phyloP scores from a whole-genome alignment of 2,329 filamentous ascomycete species.

The Xylaria sp. region DNA sequence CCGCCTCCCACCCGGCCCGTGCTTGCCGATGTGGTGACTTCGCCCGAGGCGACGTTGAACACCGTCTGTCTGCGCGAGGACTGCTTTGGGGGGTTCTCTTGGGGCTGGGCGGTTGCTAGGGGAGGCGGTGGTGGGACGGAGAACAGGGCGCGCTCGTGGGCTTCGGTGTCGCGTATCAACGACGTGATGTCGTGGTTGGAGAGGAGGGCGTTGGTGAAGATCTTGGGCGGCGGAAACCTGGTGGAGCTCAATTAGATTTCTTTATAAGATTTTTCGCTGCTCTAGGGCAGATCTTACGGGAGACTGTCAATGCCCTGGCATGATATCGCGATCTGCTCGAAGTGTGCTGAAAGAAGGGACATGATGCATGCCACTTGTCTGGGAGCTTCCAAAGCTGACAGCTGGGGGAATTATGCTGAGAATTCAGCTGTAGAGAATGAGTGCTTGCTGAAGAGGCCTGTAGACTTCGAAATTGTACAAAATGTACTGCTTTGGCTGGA shows the following conservation, averaged over 20 bases:
- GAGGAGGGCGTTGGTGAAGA: slow-evolving; percentile 94
- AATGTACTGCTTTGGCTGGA: not conserved
- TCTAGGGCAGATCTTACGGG: slow-evolving; percentile 61
- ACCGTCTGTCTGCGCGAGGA: slow-evolving; percentile 69
- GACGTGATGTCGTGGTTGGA: slow-evolving; percentile 91
- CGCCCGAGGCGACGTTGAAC: slow-evolving; percentile 72
- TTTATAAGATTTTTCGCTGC: not conserved
- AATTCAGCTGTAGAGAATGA: no score
- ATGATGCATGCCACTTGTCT: slow-evolving; percentile 57
- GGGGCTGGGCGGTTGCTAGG: slow-evolving; percentile 57
- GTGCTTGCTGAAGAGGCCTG: no score
- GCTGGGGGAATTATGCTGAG: no score
- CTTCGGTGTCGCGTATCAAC: slow-evolving; percentile 93
- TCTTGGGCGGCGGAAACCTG: slow-evolving; percentile 90
- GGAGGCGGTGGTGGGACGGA: slow-evolving; percentile 80
- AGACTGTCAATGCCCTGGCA: slow-evolving; percentile 80
- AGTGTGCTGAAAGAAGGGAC: slow-evolving; percentile 75
- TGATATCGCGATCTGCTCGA: slow-evolving; percentile 82
- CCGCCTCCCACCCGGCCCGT: slow-evolving; percentile 53
- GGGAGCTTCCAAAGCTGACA: not conserved
- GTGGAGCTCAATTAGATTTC: slow-evolving; percentile 15
- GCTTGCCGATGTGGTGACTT: slow-evolving; percentile 66
- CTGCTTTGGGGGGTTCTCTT: slow-evolving; percentile 60
- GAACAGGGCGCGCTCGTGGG: slow-evolving; percentile 94
- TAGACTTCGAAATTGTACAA: not conserved